Base-by-base conservation (phyloP, 768 basidiomycete species). In the Boletus vermiculosoides region DNA sequence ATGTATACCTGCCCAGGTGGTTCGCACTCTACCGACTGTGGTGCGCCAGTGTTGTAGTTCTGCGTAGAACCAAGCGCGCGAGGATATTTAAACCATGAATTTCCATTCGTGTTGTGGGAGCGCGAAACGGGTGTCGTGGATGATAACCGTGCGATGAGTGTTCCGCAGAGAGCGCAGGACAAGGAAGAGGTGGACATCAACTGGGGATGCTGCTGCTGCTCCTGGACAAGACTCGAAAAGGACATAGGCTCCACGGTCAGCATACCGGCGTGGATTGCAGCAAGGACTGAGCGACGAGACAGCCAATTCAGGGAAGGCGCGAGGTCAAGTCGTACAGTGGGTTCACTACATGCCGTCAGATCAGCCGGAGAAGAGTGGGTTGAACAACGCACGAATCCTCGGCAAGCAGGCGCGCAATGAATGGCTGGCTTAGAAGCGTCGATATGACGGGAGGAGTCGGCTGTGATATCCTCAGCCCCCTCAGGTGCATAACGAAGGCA, bases 301-400 rank as follows among this genome's bases (percentile, higher is more conserved):
- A 98, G 79, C 91, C 92, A 98, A 66, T 92, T 94, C 34, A 99
- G 77, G 13, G 94, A 91, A 0, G 95, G 92, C 0, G 97, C 94
- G n/a, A 91, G 76, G 67, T 98, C 97, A 18, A 99, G 81, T 10
- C 97, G 87, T 31, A 97, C 77, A 0, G 94, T 92, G 0, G 96
- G 92, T 64, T 99, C 96, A 23, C 94, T 70, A 2, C n/a, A 44
- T 41, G 45, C 23, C 16, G 36, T 61, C 54, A 68, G 52, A 58
- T 46, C 47, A 55, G 25, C n/a, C 18, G 34, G n/a, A 36, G 44
- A 31, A 50, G n/a, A 52, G n/a, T 36, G 37, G 16, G 12, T 41
- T 11, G 11, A n/a, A 31, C 39, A 13, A 87, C 90, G 64, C 68
- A 94, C 91, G 90, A 88, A 71, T 98, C 94, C 73, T 98, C 94